Conservation (phyloP, 2,329 filamentous ascomycete species). For the Fusarium tjaetaba region DNA sequence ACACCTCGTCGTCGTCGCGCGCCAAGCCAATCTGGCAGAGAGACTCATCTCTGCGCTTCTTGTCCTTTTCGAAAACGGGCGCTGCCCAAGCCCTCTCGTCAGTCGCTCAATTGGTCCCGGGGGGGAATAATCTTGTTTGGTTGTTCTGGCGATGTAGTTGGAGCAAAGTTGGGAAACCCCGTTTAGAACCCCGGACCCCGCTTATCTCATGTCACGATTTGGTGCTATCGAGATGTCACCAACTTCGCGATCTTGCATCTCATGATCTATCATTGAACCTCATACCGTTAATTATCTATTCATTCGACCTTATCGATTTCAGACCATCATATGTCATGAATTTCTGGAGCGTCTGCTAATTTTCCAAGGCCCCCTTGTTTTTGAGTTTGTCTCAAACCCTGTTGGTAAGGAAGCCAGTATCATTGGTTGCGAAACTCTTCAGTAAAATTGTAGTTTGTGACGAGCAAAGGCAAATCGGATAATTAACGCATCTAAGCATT, state of each 20-base stretch:
- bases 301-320: no score
- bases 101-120: conserved; percentile 1
- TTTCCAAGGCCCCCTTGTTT: not conserved
- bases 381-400: not conserved
- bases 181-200: conserved; percentile 20
- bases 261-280: not conserved
- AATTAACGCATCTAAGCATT: not conserved
- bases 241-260: not conserved
- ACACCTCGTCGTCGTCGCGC: conserved; percentile 13
- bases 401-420: not conserved
- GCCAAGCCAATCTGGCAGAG: conserved; percentile 29
- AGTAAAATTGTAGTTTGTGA: not conserved
- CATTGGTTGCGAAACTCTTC: not conserved
- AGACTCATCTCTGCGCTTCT: conserved; percentile 21
- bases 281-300: not conserved
- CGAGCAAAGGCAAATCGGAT: not conserved
- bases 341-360: not conserved
- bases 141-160: not conserved
- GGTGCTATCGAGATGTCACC: not conserved
- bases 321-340: not conserved
- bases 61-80: conserved; percentile 1
- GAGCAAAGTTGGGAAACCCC: conserved; percentile 10
- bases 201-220: conserved; percentile 1
- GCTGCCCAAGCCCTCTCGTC: conserved; percentile 15
- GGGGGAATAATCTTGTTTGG: not conserved